phyloP scores from a whole-genome alignment of 2,329 filamentous ascomycete species.

The Raffaelea ambrosiae region DNA sequence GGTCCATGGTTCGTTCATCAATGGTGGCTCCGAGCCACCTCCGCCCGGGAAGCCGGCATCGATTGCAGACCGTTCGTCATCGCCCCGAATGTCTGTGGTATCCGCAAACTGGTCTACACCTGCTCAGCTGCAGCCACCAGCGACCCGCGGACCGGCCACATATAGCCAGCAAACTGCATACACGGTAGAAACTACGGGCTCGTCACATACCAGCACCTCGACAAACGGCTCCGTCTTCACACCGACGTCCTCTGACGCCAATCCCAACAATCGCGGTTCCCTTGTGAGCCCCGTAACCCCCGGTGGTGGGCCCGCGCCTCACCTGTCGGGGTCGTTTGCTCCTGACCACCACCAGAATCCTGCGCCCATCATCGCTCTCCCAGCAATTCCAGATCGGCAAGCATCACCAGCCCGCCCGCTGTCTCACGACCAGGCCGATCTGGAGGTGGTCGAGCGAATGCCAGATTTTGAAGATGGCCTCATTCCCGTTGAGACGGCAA shows the following conservation, averaged over 20 bases:
- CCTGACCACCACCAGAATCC: not conserved
- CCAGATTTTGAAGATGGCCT: slow-evolving; percentile 10
- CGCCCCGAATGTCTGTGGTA: not conserved
- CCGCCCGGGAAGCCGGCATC: no score
- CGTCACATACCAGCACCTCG: slow-evolving; percentile 9
- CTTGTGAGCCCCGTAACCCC: not conserved
- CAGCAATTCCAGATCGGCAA: not conserved
- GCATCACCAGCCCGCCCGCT: not conserved
- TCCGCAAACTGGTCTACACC: not conserved
- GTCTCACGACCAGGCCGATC: slow-evolving; percentile 4
- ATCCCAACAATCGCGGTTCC: not conserved
- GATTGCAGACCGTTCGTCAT: not conserved
- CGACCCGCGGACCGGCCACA: not conserved
- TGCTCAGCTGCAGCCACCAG: not conserved
- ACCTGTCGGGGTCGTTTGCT: slow-evolving; percentile 4
- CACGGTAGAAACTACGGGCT: not conserved
- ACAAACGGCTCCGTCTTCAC: slow-evolving; percentile 13
- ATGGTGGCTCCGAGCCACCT: no score
- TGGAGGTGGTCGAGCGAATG: not conserved
- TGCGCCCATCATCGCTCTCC: not conserved
- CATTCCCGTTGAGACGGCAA: slow-evolving; percentile 12
- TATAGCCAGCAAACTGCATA: not conserved
- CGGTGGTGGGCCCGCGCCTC: not conserved
- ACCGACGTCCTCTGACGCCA: slow-evolving; percentile 4
- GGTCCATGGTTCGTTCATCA: not conserved